A percentile compares a stretch with the other conserved stretches of the same genome.
These are phyloP conservation scores for Citrus mangshanensis DNA, from an alignment of 345 rosid genomes.

Conservation along the genomic window DNA sequence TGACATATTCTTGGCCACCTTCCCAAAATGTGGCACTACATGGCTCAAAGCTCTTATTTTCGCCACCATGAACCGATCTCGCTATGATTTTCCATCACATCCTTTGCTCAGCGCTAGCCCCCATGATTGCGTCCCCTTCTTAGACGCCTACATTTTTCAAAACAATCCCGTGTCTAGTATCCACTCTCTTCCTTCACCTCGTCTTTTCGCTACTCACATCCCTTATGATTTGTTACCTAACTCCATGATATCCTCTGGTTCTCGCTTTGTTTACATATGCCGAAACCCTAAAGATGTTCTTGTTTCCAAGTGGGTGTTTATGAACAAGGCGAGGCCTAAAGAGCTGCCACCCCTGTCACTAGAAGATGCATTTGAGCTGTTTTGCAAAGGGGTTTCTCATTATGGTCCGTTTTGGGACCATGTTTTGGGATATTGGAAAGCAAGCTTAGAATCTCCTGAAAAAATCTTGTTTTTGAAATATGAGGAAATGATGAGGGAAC, in stretches of 20 bases:
- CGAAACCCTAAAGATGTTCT: not conserved
- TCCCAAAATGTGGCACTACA: slow-evolving; percentile 10
- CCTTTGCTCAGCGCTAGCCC: not conserved
- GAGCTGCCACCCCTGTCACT: not conserved
- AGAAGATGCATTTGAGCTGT: not conserved
- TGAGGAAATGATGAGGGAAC: not conserved
- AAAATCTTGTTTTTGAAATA: not conserved
- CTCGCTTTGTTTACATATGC: not conserved
- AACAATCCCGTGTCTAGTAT: not conserved
- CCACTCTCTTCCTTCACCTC: not conserved
- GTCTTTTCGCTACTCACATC: not conserved
- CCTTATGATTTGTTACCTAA: not conserved
- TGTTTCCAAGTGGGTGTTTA: not conserved
- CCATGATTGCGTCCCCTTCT: not conserved
- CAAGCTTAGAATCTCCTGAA: not conserved
- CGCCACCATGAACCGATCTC: not conserved
- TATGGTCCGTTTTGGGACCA: not conserved
- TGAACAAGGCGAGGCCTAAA: not conserved
- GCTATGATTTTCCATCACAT: not conserved
- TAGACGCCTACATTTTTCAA: not conserved
- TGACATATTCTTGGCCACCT: slow-evolving; percentile 1
- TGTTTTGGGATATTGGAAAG: not conserved
- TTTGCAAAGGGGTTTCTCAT: not conserved
- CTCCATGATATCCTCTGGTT: not conserved
- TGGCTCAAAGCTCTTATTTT: slow-evolving; percentile 14